Evolutionary conservation across 768 basidiomycete genomes (phyloP), one percentile per base, ranked within the genome.

Genomic region (Cystofilobasidium capitatum): DNA sequence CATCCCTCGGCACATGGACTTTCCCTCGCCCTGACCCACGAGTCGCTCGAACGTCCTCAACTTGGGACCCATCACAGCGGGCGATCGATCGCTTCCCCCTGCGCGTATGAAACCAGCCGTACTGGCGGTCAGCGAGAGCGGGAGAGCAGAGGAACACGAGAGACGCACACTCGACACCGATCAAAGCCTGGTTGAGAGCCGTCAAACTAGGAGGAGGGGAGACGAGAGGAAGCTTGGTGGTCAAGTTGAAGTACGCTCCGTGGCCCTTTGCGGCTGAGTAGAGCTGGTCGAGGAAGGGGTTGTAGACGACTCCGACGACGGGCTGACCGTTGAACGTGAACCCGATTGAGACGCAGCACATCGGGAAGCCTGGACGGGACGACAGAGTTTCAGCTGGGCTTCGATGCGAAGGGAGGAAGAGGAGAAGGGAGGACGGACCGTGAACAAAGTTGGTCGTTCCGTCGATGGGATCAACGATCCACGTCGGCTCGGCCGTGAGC

Each of bases 261-360:
- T 86, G 84, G 14, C 86, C 88, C 76, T 84, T 83, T 49, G 88
- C 78, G 7, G 85, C 93, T 17, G 86, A 86, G 79, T 91, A 94
- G 85, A 87, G 68, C 62, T 54, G 62, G 37, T 69, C 63, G 33
- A 69, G 63, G 68, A 69, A 69, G 0, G 93, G 93, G 74, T 92
- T 92, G 80, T 85, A 94, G 69, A 97, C 86, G 45, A 98, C 91
- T 6, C 74, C 73, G 62, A 45, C 54, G 14, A 64, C 59, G 35
- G 57, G 58, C n/a, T 17, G 31, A 20, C 61, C 51, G 57, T 26
- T 81, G 79, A 88, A 86, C 69, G 93, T 86, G 72, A 98, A 80
- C 9, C 92, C 93, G 61, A 98, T 83, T 22, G 92, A 96, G 75
- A 93, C 88, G 77, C 89, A 91, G 33, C 84, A 88, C 76, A 86